These are phyloP conservation scores for Xerocomellus chrysenteron DNA, from an alignment of 768 basidiomycete species.

Conservation along the genomic window DNA sequence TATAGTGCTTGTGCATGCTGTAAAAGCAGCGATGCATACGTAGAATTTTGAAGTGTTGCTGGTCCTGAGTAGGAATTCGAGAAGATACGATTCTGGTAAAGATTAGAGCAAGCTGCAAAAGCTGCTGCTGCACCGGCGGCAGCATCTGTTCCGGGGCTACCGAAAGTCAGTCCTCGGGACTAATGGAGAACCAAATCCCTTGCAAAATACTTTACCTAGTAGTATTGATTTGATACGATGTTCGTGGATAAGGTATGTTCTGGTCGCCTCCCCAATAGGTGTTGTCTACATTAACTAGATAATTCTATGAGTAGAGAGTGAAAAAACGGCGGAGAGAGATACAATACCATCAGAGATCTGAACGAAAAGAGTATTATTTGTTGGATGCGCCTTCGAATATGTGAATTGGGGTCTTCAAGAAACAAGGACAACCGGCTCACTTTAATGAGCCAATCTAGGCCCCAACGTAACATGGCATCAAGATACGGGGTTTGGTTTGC, in stretches of 20 bases:
- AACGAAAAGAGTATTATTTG: slow-evolving; percentile 68
- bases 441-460: slow-evolving; percentile 90
- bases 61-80: slow-evolving; percentile 54
- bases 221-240: slow-evolving; percentile 75
- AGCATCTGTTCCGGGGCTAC: slow-evolving; percentile 83
- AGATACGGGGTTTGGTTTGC: slow-evolving; percentile 89
- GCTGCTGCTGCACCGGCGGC: slow-evolving; percentile 84
- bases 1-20: slow-evolving; percentile 77
- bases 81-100: slow-evolving; percentile 67
- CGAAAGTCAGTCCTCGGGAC: slow-evolving; percentile 1
- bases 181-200: neutral
- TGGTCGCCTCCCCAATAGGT: slow-evolving; percentile 90
- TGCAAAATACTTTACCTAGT: slow-evolving; percentile 40
- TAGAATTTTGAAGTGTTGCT: slow-evolving; percentile 66
- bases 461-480: slow-evolving; percentile 90
- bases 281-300: slow-evolving; percentile 59
- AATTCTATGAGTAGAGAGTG: neutral
- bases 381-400: slow-evolving; percentile 69
- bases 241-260: slow-evolving; percentile 69
- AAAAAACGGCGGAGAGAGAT: neutral
- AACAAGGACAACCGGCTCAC: slow-evolving; percentile 36
- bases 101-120: slow-evolving; percentile 80
- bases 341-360: slow-evolving; percentile 66
- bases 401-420: neutral
- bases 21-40: slow-evolving; percentile 70